Evolutionary conservation across 768 basidiomycete species (phyloP).

Genomic region (Psilocybe subaeruginosa): DNA sequence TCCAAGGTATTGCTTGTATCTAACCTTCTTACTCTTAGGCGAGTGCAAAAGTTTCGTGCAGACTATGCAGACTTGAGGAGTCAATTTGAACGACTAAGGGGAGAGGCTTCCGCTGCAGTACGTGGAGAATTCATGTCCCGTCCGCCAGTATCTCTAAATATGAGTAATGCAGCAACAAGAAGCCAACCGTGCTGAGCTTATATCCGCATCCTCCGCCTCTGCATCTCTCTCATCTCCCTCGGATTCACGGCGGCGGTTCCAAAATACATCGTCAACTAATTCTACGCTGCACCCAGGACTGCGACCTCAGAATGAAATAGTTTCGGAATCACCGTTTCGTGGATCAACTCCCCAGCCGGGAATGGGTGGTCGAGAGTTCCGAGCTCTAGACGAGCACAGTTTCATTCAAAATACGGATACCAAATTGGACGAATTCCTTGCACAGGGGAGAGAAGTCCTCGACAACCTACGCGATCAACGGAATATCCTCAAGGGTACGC

Average conservation of each 20-base stretch:
- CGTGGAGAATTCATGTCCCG: slow-evolving; percentile 16
- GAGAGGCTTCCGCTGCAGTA: slow-evolving; percentile 54
- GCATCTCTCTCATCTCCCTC: slow-evolving; percentile 41
- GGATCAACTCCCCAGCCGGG: slow-evolving; percentile 55
- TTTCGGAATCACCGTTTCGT: slow-evolving; percentile 88
- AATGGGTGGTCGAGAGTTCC: slow-evolving; percentile 64
- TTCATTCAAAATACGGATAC: slow-evolving; percentile 86
- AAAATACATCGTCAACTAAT: slow-evolving; percentile 40
- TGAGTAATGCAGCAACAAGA: slow-evolving; percentile 51
- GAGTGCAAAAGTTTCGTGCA: slow-evolving; percentile 87
- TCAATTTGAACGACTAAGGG: slow-evolving; percentile 83
- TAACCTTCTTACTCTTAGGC: slow-evolving; percentile 47
- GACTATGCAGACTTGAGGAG: slow-evolving; percentile 84
- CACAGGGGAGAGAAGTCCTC: slow-evolving; percentile 89
- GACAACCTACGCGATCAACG: slow-evolving; percentile 93
- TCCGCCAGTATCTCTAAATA: background rate
- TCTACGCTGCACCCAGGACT: slow-evolving; percentile 60
- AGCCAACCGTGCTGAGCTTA: slow-evolving; percentile 65
- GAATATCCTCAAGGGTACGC: slow-evolving; percentile 94
- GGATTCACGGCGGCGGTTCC: slow-evolving; percentile 72
- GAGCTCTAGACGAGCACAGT: slow-evolving; percentile 86
- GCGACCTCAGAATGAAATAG: slow-evolving; percentile 48
- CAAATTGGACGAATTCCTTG: slow-evolving; percentile 86
- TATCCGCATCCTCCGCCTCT: slow-evolving; percentile 49
- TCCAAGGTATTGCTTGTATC: background rate